These are phyloP conservation scores for Cicer arietinum DNA, from an alignment of 306 rosid genomes.

Conservation along the genomic window DNA sequence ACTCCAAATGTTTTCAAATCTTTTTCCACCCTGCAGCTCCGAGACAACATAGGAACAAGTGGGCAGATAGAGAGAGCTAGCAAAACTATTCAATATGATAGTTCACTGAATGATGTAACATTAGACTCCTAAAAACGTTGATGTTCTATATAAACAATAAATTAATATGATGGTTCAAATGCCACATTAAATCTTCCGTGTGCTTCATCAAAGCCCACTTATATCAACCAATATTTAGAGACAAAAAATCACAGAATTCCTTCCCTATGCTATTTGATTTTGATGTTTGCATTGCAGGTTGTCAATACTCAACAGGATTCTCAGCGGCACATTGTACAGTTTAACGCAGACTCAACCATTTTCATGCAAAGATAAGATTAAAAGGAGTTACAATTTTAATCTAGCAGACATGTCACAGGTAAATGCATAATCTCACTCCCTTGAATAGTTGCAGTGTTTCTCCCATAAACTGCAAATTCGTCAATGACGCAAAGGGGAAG, in stretches of 20 bases:
- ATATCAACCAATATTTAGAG: conserved; percentile 2
- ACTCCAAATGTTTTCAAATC: background rate
- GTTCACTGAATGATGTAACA: background rate
- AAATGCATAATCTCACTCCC: conserved; percentile 32
- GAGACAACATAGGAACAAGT: conserved; percentile 1
- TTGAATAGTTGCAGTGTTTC: conserved; percentile 9
- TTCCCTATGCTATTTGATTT: conserved; percentile 17
- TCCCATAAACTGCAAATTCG: conserved; percentile 7
- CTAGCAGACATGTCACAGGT: conserved; percentile 14
- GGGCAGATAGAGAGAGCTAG: background rate
- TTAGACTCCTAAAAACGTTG: background rate
- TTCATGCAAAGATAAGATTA: conserved; percentile 23
- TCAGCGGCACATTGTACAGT: conserved; percentile 13
- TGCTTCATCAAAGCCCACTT: conserved; percentile 20
- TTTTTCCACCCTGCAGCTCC: background rate
- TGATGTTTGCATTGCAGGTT: conserved; percentile 27
- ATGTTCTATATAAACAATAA: conserved; percentile 8
- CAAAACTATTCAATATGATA: background rate
- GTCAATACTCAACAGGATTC: conserved; percentile 10
- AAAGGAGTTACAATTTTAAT: conserved; percentile 31
- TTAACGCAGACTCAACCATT: conserved; percentile 38
- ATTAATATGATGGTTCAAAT: background rate
- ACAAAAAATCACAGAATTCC: conserved; percentile 28
- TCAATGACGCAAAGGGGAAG: conserved; percentile 18
- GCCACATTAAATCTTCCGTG: conserved; percentile 9